A percentile compares a stretch with the other conserved stretches of the same genome.
phyloP scores from a whole-genome alignment of 2,329 filamentous ascomycete species.

The Aureobasidium musti region DNA sequence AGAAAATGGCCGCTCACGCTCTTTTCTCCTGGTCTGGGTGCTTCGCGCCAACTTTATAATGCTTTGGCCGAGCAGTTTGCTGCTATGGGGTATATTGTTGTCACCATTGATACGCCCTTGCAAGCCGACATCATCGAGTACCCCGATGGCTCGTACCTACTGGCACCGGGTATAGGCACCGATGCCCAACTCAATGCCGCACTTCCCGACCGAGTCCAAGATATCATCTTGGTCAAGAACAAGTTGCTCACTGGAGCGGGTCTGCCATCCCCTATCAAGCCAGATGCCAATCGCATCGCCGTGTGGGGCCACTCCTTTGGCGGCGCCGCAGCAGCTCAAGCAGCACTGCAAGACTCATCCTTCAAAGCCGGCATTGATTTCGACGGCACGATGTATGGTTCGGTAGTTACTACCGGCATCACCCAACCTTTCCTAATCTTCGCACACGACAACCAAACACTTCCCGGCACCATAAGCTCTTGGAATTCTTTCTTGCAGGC shows the following conservation, averaged over 20 bases:
- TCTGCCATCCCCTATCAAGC: constrained; percentile 5
- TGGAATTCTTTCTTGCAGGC: constrained; percentile 3
- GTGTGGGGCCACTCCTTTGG: constrained; percentile 16
- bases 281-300: background rate
- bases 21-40: constrained; percentile 51
- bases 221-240: constrained; percentile 11
- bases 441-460: background rate
- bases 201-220: background rate
- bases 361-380: constrained; percentile 13
- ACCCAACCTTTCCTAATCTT: background rate
- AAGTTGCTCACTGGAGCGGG: background rate
- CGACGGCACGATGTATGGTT: background rate
- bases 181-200: background rate
- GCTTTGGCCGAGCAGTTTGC: constrained; percentile 51
- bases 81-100: constrained; percentile 50
- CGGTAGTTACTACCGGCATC: background rate
- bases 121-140: constrained; percentile 52
- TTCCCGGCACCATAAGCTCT: background rate
- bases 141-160: background rate
- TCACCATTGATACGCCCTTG: constrained; percentile 54
- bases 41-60: constrained; percentile 49
- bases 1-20: background rate
- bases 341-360: background rate
- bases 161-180: background rate
- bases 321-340: constrained; percentile 8